Evolutionary conservation across 1,139 yeast species (phyloP), one percentile per base, ranked within the genome.

Genomic region (Protomyces inundatus): DNA sequence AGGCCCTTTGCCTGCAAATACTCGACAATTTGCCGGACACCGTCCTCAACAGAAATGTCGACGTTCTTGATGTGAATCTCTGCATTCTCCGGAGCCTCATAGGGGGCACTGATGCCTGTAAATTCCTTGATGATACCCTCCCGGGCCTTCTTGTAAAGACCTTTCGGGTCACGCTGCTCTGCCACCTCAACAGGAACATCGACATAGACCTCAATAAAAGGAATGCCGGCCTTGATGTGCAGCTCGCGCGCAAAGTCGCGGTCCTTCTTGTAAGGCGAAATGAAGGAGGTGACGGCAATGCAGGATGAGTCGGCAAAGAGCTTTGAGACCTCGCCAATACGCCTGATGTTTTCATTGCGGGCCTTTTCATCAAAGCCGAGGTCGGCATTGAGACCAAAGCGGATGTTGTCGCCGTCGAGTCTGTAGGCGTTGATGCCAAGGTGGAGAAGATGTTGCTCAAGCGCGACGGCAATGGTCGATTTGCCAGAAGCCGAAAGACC

Each of bases 81-180:
- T 50, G 98, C 88, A 42, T 77, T 73, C 68, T 82, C 86, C 57
- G 98, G 98, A 1, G 88, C 95, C 79, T 91, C 98, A 75, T 91
- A 91, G 48, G 98, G 98, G 14, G 97, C 97, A 70, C 91, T 86
- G 67, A 91, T 86, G 65, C 98, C 98, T 32, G 98, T 91, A 78
- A 91, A 91, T 74, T 91, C 96, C 53, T 63, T 63, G 75, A 91
- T 91, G 68, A 87, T 80, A 39, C 98, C 98, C 72, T 90, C 95
- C 74, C 97, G 85, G 32, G 98, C 98, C 81, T 91, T 91, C 77
- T 90, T 90, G 80, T 91, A 91, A 70, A 91, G 81, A 7, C 98
- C 98, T 80, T 91, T 91, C 68, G 98, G 98, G 76, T 91, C 98
- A 77, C 98, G 88, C 76, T 88, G 82, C 79, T 91, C 98, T 62